phyloP scores from a whole-genome alignment of 805 yeast genomes.

The Yarrowia sp. region DNA sequence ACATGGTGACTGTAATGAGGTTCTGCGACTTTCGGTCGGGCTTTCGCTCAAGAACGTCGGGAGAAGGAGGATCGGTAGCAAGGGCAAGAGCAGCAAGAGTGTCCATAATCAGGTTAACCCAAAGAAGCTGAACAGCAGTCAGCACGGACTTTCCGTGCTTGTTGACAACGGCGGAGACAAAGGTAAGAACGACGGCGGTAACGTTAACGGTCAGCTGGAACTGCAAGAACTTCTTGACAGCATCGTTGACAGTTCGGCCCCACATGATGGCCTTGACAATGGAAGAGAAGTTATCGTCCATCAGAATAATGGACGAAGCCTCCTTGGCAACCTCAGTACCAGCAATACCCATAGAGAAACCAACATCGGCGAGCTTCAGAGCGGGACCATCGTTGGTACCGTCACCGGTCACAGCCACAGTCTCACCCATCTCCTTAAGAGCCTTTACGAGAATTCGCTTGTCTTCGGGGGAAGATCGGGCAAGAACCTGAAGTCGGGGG shows the following conservation, averaged over 20 bases:
- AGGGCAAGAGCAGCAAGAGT: constrained; percentile 95
- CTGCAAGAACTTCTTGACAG: constrained; percentile 93
- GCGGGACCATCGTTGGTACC: constrained; percentile 99
- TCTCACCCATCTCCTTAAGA: constrained; percentile 75
- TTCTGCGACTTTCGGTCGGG: constrained; percentile 82
- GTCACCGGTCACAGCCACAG: constrained; percentile 98
- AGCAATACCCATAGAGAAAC: constrained; percentile 96
- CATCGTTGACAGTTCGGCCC: constrained; percentile 96
- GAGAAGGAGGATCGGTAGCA: constrained; percentile 96
- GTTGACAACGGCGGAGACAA: constrained; percentile 87
- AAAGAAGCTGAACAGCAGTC: constrained; percentile 93
- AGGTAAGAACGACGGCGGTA: constrained; percentile 93
- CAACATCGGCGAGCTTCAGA: constrained; percentile 92
- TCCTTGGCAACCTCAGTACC: constrained; percentile 99
- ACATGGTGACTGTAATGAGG: constrained; percentile 85
- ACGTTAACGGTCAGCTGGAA: constrained; percentile 95
- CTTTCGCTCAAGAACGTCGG: constrained; percentile 66
- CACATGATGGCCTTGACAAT: constrained; percentile 96
- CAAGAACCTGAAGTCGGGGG: constrained; percentile 79
- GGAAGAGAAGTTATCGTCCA: constrained; percentile 92
- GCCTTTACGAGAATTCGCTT: constrained; percentile 82
- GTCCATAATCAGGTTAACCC: constrained; percentile 98
- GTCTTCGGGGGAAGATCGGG: constrained; percentile 95
- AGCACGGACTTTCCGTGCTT: constrained; percentile 77
- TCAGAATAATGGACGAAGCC: constrained; percentile 86